Conservation (phyloP, 169 alveolate species). For the Plasmodium relictum region DNA sequence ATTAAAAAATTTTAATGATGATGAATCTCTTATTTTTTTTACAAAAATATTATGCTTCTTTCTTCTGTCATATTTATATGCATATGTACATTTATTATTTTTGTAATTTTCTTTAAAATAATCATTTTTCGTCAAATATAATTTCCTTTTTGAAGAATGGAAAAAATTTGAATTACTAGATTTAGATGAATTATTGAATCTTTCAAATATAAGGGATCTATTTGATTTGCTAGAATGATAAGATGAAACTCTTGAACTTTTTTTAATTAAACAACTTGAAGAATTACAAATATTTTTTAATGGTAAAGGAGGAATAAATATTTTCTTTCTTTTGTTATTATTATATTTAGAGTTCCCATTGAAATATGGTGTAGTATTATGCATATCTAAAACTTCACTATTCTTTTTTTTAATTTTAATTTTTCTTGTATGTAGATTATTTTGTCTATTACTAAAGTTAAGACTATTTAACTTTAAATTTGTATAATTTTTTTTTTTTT, state of each 20-base stretch:
- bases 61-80: neutral
- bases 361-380: neutral
- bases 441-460: too few species aligned
- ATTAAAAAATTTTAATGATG: neutral
- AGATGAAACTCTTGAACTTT: neutral
- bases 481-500: too few species aligned
- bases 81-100: too few species aligned
- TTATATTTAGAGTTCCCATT: neutral
- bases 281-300: neutral
- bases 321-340: neutral
- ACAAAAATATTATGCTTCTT: neutral
- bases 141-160: neutral
- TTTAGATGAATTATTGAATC: neutral
- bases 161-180: neutral
- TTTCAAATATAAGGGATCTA: too few species aligned
- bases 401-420: neutral
- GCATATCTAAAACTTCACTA: neutral
- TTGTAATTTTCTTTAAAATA: too few species aligned
- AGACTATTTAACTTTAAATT: too few species aligned
- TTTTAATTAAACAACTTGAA: neutral
- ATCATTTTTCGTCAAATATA: neutral
- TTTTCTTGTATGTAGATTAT: too few species aligned
- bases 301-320: neutral
- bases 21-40: neutral
- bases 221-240: too few species aligned